These are phyloP conservation scores for Paraconiothyrium sp. DNA, from an alignment of 2,329 filamentous ascomycete genomes.

Conservation along the genomic window DNA sequence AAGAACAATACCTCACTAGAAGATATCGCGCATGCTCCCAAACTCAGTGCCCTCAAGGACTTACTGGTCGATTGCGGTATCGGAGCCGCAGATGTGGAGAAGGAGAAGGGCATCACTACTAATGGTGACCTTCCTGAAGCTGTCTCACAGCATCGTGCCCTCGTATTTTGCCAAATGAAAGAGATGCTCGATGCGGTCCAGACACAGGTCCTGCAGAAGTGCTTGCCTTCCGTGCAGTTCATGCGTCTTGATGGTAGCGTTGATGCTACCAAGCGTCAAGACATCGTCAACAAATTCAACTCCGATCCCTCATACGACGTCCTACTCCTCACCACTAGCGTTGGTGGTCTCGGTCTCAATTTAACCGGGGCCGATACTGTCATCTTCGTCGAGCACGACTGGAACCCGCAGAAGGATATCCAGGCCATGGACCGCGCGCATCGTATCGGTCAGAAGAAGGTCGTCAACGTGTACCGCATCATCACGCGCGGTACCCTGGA, in stretches of 20 bases:
- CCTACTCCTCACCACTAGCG: slow-evolving; percentile 90
- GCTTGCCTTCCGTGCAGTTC: slow-evolving; percentile 92
- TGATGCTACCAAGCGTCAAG: slow-evolving; percentile 91
- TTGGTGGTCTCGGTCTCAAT: slow-evolving; percentile 93
- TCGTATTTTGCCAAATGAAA: slow-evolving; percentile 99
- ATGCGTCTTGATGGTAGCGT: slow-evolving; percentile 94
- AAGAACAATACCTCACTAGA: slow-evolving; percentile 83
- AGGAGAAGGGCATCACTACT: slow-evolving; percentile 56
- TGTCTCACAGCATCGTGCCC: slow-evolving; percentile 92
- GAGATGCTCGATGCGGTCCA: slow-evolving; percentile 99
- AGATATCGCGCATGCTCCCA: slow-evolving; percentile 89
- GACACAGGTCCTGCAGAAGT: slow-evolving; percentile 85
- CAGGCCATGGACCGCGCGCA: slow-evolving; percentile 99
- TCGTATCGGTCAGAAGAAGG: slow-evolving; percentile 99
- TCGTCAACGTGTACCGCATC: slow-evolving; percentile 97
- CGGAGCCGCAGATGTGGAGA: slow-evolving; percentile 64
- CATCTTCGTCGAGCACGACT: slow-evolving; percentile 99
- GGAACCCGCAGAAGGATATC: slow-evolving; percentile 98
- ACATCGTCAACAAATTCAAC: slow-evolving; percentile 99
- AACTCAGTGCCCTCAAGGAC: slow-evolving; percentile 88
- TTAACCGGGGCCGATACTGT: slow-evolving; percentile 97
- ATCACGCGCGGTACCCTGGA: slow-evolving; percentile 96
- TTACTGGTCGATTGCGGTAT: slow-evolving; percentile 99
- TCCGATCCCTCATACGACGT: slow-evolving; percentile 97
- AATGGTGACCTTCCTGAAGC: slow-evolving; percentile 73